A percentile compares a stretch with the other conserved stretches of the same genome.
Evolutionary conservation across 2,329 filamentous ascomycete genomes (phyloP).

Genomic region (Pyricularia pennisetigena): DNA sequence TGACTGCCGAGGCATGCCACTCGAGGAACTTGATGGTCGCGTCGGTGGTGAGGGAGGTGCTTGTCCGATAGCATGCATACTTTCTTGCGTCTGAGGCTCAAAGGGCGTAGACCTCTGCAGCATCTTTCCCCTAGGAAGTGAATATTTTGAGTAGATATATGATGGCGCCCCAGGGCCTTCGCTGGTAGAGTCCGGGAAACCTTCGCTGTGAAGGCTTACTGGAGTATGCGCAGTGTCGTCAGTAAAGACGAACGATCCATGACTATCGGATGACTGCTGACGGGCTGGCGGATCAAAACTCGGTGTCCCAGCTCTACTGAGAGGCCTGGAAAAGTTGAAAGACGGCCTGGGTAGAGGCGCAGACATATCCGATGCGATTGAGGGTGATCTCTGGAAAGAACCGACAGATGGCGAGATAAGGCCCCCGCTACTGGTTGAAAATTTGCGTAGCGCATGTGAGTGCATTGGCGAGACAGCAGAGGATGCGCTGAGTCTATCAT

Average conservation of each 20-base stretch:
- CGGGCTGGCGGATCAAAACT: conserved; percentile 46
- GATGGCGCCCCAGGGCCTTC: conserved; percentile 50
- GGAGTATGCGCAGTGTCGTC: conserved; percentile 61
- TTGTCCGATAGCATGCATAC: conserved; percentile 31
- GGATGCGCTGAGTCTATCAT: conserved; percentile 41
- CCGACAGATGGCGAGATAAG: conserved; percentile 46
- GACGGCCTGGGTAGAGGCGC: conserved; percentile 58
- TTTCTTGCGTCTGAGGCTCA: conserved; percentile 37
- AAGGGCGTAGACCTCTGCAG: conserved; percentile 60
- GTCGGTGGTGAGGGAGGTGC: conserved; percentile 54
- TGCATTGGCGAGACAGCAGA: conserved; percentile 43
- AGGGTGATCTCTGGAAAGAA: conserved; percentile 67
- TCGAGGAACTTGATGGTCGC: conserved; percentile 47
- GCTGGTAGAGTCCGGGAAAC: conserved; percentile 46
- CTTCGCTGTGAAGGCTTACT: conserved; percentile 62
- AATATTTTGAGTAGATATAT: conserved; percentile 80
- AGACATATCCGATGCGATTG: conserved; percentile 73
- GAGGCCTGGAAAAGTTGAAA: conserved; percentile 89
- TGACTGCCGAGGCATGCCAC: conserved; percentile 32
- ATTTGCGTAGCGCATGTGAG: conserved; percentile 64
- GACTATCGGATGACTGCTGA: conserved; percentile 58
- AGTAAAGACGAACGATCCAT: conserved; percentile 50
- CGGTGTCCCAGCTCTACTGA: conserved; percentile 63
- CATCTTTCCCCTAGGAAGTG: conserved; percentile 71
- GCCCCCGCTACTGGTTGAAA: conserved; percentile 57